Conservation (phyloP, 2,329 filamentous ascomycete genomes). For the Metarhizium humberi region DNA sequence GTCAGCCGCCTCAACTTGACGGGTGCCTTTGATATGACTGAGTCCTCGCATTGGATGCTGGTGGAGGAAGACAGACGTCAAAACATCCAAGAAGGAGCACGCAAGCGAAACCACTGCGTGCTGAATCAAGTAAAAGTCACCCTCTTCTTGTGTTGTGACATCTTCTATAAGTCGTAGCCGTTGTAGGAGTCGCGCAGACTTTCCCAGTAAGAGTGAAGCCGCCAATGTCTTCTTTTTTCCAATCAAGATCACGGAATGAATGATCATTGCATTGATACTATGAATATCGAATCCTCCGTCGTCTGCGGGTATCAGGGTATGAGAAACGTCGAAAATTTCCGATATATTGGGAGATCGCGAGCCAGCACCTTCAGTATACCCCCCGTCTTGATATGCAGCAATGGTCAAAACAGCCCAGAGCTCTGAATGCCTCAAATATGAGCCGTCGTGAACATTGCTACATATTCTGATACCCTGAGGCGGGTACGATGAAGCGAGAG, state of each 20-base stretch:
- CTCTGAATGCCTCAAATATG: conserved; percentile 38
- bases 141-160: background rate
- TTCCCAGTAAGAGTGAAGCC: conserved; percentile 57
- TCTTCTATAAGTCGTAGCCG: conserved; percentile 13
- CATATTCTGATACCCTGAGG: conserved; percentile 20
- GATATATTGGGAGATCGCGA: conserved; percentile 1
- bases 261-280: conserved; percentile 30
- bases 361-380: conserved; percentile 5
- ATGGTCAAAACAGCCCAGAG: conserved; percentile 52
- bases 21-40: background rate
- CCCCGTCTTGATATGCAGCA: conserved; percentile 43
- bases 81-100: conserved; percentile 50
- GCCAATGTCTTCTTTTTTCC: conserved; percentile 43
- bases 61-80: conserved; percentile 1
- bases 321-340: conserved; percentile 41
- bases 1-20: background rate
- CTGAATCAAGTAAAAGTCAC: conserved; percentile 5
- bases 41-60: background rate
- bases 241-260: conserved; percentile 55
- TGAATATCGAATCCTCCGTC: conserved; percentile 37
- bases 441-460: conserved; percentile 19
- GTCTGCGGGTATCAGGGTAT: conserved; percentile 37
- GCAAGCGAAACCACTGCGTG: conserved; percentile 31
- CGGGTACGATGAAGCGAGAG: conserved; percentile 33
- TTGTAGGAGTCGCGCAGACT: conserved; percentile 42